Evolutionary conservation across 2,329 filamentous ascomycete genomes (phyloP), one percentile per base, ranked within the genome.

Genomic region (Coniosporium tulheliwenetii): DNA sequence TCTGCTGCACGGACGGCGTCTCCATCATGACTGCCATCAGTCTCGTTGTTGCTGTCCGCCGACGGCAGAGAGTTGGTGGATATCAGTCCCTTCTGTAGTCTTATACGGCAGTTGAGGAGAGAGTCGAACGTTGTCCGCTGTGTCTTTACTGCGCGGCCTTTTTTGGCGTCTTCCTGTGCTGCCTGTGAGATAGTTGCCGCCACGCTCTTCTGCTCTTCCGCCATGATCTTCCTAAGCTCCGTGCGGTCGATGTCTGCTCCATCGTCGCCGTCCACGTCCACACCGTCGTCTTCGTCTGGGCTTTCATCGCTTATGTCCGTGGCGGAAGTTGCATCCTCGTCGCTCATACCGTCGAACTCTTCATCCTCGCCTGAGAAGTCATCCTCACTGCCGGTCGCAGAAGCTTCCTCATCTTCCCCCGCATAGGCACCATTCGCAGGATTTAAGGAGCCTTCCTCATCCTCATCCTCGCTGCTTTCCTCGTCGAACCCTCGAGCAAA

Each of bases 61-160:
- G 46, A 59, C 10, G 70, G 59, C 34, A 93, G 67, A 1, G 85
- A 81, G 58, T 95, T 95, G 19, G 80, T 75, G 0, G 83, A 79
- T 12, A 91, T 73, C 10, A 98, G 64, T 1, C 84, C 85, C 59
- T 95, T 96, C 59, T 98, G 93, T 13, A 98, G 65, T 45, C 89
- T 83, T 54, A 98, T 95, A 14, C 91, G 79, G 10, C 86, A 74
- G 61, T 94, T 93, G 30, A 98, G 71, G 1, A 96, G 73, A 0
- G 83, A 76, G 50, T 96, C 89, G 53, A 94, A 98, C 1, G 80
- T 77, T 45, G 79, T 80, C 39, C 86, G 77, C 62, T 98, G 91
- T 43, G 78, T 69, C 51, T 86, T 89, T 32, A 98, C 84, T 0
- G 89, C 89, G 41, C 73, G 64, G 10, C 91, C 91, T 60, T 96